phyloP scores from a whole-genome alignment of 1,284 basidiomycete species.

The Cryptococcus deneoformans region DNA sequence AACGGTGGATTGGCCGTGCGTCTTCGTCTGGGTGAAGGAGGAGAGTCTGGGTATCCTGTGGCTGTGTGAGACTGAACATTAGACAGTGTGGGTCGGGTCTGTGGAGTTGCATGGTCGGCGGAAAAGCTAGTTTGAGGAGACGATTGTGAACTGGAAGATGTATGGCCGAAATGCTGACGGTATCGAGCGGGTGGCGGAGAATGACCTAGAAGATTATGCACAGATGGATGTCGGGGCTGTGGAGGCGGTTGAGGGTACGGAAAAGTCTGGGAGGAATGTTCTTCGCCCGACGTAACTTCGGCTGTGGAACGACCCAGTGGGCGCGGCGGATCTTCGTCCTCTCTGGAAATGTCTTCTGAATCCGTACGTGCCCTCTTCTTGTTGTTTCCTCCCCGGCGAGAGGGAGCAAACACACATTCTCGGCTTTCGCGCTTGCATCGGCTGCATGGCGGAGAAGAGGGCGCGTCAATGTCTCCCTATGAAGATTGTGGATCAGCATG shows the following conservation, averaged over 20 bases:
- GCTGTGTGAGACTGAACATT: background rate
- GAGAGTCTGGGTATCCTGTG: slow-evolving; percentile 1
- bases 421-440: slow-evolving; percentile 50
- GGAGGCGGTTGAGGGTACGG: slow-evolving; percentile 13
- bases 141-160: slow-evolving; percentile 8
- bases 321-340: background rate
- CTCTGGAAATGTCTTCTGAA: slow-evolving; percentile 12
- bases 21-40: slow-evolving; percentile 29
- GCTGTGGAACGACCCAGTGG: background rate
- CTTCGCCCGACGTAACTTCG: background rate
- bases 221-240: slow-evolving; percentile 4
- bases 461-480: slow-evolving; percentile 50
- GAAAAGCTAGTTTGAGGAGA: slow-evolving; percentile 8
- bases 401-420: slow-evolving; percentile 50
- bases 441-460: slow-evolving; percentile 50
- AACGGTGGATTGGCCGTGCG: slow-evolving; percentile 34
- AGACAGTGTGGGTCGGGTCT: background rate
- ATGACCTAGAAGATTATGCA: slow-evolving; percentile 12
- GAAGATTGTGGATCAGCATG: slow-evolving; percentile 2
- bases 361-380: slow-evolving; percentile 21
- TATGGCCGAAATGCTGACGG: slow-evolving; percentile 1
- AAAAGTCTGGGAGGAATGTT: slow-evolving; percentile 7
- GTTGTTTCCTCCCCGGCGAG: slow-evolving; percentile 44
- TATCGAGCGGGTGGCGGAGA: slow-evolving; percentile 3
- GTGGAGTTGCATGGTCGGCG: slow-evolving; percentile 5